Evolutionary conservation across 371 early-diverging fungal genomes (phyloP).

Genomic region (Mucor saturninus): DNA sequence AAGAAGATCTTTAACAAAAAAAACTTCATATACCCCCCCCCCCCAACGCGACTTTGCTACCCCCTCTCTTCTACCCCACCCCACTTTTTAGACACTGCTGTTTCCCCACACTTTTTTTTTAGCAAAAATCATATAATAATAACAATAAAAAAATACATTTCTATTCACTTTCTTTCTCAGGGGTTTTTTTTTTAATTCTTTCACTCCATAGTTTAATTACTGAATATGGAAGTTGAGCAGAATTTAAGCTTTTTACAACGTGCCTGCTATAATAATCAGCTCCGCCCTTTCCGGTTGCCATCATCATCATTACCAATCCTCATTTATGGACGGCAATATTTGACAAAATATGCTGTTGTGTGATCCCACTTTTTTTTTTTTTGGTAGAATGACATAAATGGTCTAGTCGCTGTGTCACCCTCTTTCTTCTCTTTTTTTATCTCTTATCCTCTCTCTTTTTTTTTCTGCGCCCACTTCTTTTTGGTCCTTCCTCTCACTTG

Average conservation of each 20-base stretch:
- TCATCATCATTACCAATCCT: not conserved
- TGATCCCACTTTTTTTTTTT: not conserved
- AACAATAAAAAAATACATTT: too few relatives aligned
- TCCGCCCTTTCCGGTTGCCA: constrained; percentile 1
- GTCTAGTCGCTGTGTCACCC: not conserved
- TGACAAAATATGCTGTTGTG: constrained; percentile 3
- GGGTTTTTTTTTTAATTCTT: too few relatives aligned
- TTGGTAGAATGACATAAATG: not conserved
- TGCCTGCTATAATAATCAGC: not conserved
- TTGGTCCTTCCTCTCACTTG: too few relatives aligned
- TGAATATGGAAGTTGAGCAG: not conserved
- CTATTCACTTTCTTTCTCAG: too few relatives aligned
- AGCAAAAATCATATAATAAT: not conserved
- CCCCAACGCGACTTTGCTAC: constrained; percentile 4
- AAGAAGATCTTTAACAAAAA: not conserved
- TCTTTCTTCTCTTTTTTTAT: not conserved
- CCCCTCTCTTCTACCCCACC: not conserved
- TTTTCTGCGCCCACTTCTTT: not conserved
- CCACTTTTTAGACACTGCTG: too few relatives aligned
- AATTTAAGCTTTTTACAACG: not conserved
- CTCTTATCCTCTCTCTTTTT: not conserved
- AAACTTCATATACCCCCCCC: constrained; percentile 2
- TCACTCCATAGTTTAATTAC: not conserved
- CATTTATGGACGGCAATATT: not conserved
- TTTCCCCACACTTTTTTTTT: not conserved